Evolutionary conservation across 768 basidiomycete species (phyloP).

Genomic region (Cystofilobasidium ferigula): DNA sequence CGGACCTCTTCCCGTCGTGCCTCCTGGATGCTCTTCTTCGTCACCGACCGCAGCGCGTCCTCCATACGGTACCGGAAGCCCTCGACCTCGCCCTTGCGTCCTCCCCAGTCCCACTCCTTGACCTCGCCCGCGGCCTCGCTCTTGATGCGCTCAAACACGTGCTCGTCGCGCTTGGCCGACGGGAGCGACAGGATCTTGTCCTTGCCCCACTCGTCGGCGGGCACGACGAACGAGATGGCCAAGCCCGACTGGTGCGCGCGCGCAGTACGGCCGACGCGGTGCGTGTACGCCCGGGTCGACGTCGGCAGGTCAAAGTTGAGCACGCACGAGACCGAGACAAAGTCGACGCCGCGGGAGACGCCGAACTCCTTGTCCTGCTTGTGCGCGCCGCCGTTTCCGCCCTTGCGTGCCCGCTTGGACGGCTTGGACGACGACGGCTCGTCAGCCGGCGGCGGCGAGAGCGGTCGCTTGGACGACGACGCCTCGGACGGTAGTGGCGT

Average conservation of each 20-base stretch:
- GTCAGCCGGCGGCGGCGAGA: slow-evolving; percentile 7
- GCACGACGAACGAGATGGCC: slow-evolving; percentile 76
- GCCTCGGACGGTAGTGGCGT: slow-evolving; percentile 2
- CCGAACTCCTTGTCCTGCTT: slow-evolving; percentile 71
- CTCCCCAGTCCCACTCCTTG: slow-evolving; percentile 78
- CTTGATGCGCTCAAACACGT: slow-evolving; percentile 64
- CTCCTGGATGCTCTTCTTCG: slow-evolving; percentile 72
- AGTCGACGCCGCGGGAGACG: slow-evolving; percentile 90
- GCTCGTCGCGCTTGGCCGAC: slow-evolving; percentile 64
- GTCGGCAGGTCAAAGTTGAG: slow-evolving; percentile 96
- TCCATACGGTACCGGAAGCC: slow-evolving; percentile 98
- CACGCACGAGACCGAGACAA: slow-evolving; percentile 90
- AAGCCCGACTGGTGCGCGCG: slow-evolving; percentile 89
- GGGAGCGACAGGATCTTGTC: slow-evolving; percentile 54
- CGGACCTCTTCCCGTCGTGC: slow-evolving; percentile 89
- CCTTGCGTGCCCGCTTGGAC: slow-evolving; percentile 42
- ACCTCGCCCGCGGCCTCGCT: slow-evolving; percentile 55
- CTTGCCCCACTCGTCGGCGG: slow-evolving; percentile 37
- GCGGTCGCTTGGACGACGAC: slow-evolving; percentile 10
- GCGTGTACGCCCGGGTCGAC: slow-evolving; percentile 77
- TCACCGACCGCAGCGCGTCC: slow-evolving; percentile 81
- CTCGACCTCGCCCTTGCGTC: slow-evolving; percentile 81
- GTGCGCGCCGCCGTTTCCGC: slow-evolving; percentile 28
- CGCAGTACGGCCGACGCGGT: slow-evolving; percentile 91
- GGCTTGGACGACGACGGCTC: slow-evolving; percentile 15